Conservation (phyloP, 2,329 filamentous ascomycete species). For the Diaporthe destruens region DNA sequence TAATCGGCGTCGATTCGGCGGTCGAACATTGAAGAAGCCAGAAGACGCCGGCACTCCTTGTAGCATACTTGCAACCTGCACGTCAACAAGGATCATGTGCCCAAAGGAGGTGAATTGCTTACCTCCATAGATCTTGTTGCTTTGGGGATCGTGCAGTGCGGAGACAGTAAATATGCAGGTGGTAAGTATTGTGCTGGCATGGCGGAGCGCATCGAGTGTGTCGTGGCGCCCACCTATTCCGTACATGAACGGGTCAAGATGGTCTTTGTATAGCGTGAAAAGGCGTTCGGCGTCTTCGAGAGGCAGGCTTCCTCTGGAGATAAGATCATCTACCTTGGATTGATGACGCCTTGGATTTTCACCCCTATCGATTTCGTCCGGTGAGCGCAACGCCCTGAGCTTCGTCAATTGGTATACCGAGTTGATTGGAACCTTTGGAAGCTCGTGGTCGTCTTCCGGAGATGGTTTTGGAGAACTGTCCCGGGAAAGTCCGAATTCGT, state of each 20-base stretch:
- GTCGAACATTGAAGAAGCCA: conserved; percentile 50
- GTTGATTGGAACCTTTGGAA: conserved; percentile 54
- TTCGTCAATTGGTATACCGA: conserved; percentile 9
- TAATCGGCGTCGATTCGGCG: conserved; percentile 34
- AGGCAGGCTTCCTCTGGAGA: conserved; percentile 56
- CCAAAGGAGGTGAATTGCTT: not conserved
- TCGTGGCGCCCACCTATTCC: conserved; percentile 63
- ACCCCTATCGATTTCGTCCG: not conserved
- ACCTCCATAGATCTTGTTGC: conserved; percentile 40
- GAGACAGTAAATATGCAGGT: conserved; percentile 62
- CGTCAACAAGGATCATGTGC: not conserved
- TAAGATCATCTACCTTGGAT: conserved; percentile 48
- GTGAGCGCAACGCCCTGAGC: conserved; percentile 5
- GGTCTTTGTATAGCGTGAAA: conserved; percentile 63
- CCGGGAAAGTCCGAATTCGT: conserved; percentile 2
- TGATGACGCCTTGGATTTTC: not conserved
- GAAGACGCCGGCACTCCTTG: conserved; percentile 43
- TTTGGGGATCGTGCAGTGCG: conserved; percentile 53
- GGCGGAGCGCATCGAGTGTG: conserved; percentile 64
- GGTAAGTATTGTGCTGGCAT: conserved; percentile 66
- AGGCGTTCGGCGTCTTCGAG: conserved; percentile 63
- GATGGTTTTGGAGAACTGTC: conserved; percentile 15
- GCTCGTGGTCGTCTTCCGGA: conserved; percentile 47
- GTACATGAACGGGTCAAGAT: conserved; percentile 64
- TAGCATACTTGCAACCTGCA: conserved; percentile 37